Conservation (phyloP, 805 yeast species). For the Danielia reshetovae region DNA sequence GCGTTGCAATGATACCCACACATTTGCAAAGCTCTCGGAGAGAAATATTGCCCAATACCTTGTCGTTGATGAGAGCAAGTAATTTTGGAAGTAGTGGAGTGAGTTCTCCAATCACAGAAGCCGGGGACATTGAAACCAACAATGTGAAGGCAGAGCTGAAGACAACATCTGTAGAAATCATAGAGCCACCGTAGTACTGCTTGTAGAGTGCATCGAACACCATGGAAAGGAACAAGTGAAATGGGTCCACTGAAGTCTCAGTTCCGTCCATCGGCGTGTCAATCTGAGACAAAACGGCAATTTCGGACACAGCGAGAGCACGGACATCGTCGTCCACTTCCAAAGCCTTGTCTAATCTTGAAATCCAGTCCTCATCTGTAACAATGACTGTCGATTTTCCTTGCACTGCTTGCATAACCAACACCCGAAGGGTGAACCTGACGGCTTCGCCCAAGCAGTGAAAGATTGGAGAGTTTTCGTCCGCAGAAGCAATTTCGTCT, state of each 20-base stretch:
- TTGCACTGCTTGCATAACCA: slow-evolving; percentile 63
- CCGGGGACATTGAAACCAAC: slow-evolving; percentile 30
- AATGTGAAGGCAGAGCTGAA: slow-evolving; percentile 37
- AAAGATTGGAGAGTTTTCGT: slow-evolving; percentile 23
- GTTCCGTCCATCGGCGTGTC: slow-evolving; percentile 17
- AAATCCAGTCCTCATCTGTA: slow-evolving; percentile 70
- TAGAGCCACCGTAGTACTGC: slow-evolving; percentile 13
- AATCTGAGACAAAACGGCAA: slow-evolving; percentile 11
- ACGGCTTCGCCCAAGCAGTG: slow-evolving; percentile 40
- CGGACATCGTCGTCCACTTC: slow-evolving; percentile 56
- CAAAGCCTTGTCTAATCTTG: slow-evolving; percentile 64
- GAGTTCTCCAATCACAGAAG: slow-evolving; percentile 21
- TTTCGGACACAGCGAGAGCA: slow-evolving; percentile 18
- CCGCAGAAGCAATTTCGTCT: slow-evolving; percentile 19
- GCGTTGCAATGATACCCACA: slow-evolving; percentile 49
- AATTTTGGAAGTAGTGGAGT: slow-evolving; percentile 18
- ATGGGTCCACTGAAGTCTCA: slow-evolving; percentile 13
- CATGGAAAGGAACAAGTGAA: slow-evolving; percentile 24
- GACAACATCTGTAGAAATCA: slow-evolving; percentile 18
- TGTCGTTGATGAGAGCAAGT: slow-evolving; percentile 20
- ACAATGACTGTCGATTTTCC: slow-evolving; percentile 53
- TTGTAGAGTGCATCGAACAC: slow-evolving; percentile 35
- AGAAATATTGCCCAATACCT: slow-evolving; percentile 19
- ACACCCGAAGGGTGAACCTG: slow-evolving; percentile 50
- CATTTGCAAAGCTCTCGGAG: slow-evolving; percentile 36